Conservation (phyloP, 2,329 filamentous ascomycete genomes). For the Phialemoniopsis sp. region DNA sequence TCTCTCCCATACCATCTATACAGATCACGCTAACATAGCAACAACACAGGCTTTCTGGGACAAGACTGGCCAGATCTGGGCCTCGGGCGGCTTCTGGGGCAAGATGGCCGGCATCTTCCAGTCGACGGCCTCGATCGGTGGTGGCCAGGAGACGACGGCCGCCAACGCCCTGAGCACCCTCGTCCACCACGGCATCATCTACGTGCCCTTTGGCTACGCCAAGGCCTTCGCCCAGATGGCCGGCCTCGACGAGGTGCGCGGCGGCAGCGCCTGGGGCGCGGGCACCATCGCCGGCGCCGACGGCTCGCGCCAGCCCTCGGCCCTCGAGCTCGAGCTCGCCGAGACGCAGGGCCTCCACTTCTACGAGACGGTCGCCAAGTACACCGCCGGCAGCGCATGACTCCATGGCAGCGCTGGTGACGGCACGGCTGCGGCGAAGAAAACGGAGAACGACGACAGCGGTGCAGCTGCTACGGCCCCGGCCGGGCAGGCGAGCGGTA, state of each 20-base stretch:
- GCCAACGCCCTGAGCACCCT: slow-evolving; percentile 80
- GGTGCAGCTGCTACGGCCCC: slow-evolving; percentile 1
- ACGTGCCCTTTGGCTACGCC: slow-evolving; percentile 91
- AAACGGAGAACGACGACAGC: slow-evolving; percentile 13
- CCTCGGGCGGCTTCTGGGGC: slow-evolving; percentile 69
- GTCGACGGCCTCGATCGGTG: slow-evolving; percentile 77
- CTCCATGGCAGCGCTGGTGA: slow-evolving; percentile 58
- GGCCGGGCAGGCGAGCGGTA: too few relatives aligned
- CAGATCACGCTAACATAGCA: slow-evolving; percentile 12
- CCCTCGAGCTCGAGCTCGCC: slow-evolving; percentile 75
- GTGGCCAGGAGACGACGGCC: slow-evolving; percentile 89
- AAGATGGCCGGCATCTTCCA: slow-evolving; percentile 93
- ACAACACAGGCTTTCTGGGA: slow-evolving; percentile 69
- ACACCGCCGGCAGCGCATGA: slow-evolving; percentile 56
- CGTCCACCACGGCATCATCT: slow-evolving; percentile 91
- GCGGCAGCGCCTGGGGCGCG: slow-evolving; percentile 88
- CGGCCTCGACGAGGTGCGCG: slow-evolving; percentile 75
- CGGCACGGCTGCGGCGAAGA: slow-evolving; percentile 17
- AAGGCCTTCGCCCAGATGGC: slow-evolving; percentile 67
- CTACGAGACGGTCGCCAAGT: slow-evolving; percentile 71
- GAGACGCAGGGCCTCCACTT: slow-evolving; percentile 80
- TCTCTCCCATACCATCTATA: slow-evolving; percentile 1
- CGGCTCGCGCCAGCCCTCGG: slow-evolving; percentile 76
- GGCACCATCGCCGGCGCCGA: slow-evolving; percentile 80
- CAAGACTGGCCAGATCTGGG: slow-evolving; percentile 82